Percentiles rank a stretch among this genome's conserved stretches.
phyloP scores from a whole-genome alignment of 495 filamentous ascomycete genomes.

The Penicillium antarcticum region DNA sequence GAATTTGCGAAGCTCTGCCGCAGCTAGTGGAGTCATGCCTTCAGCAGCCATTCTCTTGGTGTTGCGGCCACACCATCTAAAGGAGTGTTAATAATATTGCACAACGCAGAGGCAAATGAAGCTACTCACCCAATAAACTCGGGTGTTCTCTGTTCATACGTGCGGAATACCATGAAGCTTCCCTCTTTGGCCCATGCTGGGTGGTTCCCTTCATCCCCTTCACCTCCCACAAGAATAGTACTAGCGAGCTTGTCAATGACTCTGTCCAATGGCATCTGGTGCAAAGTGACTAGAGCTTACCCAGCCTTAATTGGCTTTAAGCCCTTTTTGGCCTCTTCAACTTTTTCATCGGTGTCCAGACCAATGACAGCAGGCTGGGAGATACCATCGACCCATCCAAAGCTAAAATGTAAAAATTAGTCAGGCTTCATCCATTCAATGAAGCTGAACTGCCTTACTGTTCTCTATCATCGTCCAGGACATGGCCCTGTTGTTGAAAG shows the following conservation, averaged over 20 bases:
- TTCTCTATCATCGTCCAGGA: background rate
- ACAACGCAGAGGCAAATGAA: background rate
- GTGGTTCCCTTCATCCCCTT: background rate
- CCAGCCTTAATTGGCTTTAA: background rate
- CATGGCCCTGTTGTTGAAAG: background rate
- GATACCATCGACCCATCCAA: slow-evolving; percentile 3
- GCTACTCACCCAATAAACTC: background rate
- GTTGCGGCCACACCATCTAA: background rate
- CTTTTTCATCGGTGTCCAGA: background rate
- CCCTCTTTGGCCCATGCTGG: slow-evolving; percentile 1
- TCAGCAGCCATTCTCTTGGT: background rate
- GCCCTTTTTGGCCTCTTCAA: background rate
- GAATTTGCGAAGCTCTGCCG: background rate
- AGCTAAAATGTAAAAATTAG: background rate
- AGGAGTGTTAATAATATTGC: background rate
- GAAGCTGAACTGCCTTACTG: background rate
- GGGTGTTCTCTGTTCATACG: background rate
- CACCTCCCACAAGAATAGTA: background rate
- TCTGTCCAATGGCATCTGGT: no score
- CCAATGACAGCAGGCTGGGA: background rate
- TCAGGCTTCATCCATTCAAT: background rate
- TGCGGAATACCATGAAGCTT: slow-evolving; percentile 5
- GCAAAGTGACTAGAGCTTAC: background rate
- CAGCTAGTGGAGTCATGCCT: background rate
- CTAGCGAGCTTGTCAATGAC: background rate